Evolutionary conservation across 441 rosid species (phyloP), one percentile per base, ranked within the genome.

Genomic region (Lepidium campestre): DNA sequence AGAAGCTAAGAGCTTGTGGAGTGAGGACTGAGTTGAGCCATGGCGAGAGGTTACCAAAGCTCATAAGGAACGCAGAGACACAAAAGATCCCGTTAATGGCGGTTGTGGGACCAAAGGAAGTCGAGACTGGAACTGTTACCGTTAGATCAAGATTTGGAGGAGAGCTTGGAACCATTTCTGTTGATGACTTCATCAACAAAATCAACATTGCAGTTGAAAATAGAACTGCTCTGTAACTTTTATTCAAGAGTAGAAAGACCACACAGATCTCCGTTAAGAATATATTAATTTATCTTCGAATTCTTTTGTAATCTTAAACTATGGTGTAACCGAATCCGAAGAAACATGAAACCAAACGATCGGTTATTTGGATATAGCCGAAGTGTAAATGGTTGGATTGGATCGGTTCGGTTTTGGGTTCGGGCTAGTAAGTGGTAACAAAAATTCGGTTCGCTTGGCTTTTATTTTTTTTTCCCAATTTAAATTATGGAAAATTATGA

Each of bases 61-160:
- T 93, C 7, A 90, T 93, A 59, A 85, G 98, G 68, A 87, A 84
- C 62, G 87, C 91, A 23, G 97, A 90, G 84, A 93, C 87, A 77
- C 97, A 86, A 81, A 93, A 87, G 80, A 76, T 89, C 53, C 96
- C 96, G 2, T 75, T 90, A 40, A 89, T 89, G 98, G 98, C 87
- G 4, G 97, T 93, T 19, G 87, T 93, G 1, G 98, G 98, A 10
- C 86, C 96, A 7, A 90, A 86, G 72, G 97, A 93, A 83, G 90
- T 80, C 5, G 97, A 87, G 73, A 80, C 84, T 0, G 79, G 76
- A 47, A 83, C 85, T 12, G 86, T 89, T 37, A 89, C 96, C 0
- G 78, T 93, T 49, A 83, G 98, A 69, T 90, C 98, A 19, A 82
- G 98, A 78, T 83, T 77, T 67, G 82, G 81, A 20, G 95, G 89